Percentiles rank a stretch among this genome's conserved stretches.
Evolutionary conservation across 192 early-diverging fungal species (phyloP).

Genomic region (Pilobolus umbonatus): DNA sequence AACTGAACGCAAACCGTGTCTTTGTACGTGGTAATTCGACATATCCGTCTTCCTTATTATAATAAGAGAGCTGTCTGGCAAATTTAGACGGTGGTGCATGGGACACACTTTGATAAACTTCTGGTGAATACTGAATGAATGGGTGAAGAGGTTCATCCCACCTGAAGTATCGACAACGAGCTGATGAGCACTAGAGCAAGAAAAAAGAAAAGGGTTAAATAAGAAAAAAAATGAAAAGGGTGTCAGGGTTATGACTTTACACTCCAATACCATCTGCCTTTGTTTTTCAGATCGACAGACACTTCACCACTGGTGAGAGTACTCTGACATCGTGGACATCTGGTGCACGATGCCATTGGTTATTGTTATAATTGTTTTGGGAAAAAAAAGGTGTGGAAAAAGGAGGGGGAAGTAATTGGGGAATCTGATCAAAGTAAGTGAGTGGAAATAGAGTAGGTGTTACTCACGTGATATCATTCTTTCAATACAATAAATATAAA

Average conservation of each 20-base stretch:
- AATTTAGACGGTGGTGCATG: background rate
- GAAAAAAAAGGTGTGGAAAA: too few species aligned
- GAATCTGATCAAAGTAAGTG: too few species aligned
- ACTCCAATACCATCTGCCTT: conserved; percentile 6
- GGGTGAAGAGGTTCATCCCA: conserved; percentile 4
- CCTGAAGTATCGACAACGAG: conserved; percentile 6
- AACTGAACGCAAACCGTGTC: conserved; percentile 2
- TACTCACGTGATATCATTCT: too few species aligned
- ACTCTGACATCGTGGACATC: too few species aligned
- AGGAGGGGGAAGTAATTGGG: too few species aligned
- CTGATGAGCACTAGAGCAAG: conserved; percentile 11
- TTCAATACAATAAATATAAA: too few species aligned
- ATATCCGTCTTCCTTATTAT: background rate
- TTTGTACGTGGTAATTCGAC: background rate
- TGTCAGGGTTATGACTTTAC: background rate
- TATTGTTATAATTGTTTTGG: background rate
- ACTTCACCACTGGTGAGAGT: too few species aligned
- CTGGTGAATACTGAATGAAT: background rate
- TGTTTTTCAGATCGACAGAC: too few species aligned
- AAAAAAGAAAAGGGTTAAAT: background rate
- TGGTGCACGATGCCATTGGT: too few species aligned
- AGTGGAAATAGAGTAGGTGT: too few species aligned
- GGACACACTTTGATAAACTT: background rate
- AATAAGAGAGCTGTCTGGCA: too few species aligned
- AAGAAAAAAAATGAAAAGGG: background rate